Base-by-base conservation (phyloP, 2,329 filamentous ascomycete species). In the Pseudogymnoascus sp. region DNA sequence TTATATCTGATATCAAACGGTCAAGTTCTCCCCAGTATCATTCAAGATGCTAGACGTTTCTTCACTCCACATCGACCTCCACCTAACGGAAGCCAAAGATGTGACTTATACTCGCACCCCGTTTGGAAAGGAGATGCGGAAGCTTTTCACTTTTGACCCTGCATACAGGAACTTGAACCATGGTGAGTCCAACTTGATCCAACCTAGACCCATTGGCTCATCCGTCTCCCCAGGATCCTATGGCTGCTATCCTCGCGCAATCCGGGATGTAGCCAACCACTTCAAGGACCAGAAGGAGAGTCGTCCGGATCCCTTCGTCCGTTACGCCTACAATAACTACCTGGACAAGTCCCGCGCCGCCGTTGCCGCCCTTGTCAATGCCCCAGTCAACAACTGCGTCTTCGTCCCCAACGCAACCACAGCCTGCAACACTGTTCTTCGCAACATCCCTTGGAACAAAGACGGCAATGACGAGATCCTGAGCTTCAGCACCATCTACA, bases 341-440 rank as follows among this genome's bases (percentile, higher is more conserved):
- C 78, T 95, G 0, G 83, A 89, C 63, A 75, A 81, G 63, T 80
- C 80, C 8, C 85, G 90, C 7, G 74, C 72, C 34, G 85, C 84
- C 2, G 74, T 92, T 3, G 86, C 89, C 0, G 70, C 75, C 21
- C 68, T 90, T 19, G 75, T 96, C 62, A 82, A 88, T 62, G 86
- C 82, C 0, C 83, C 86, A 0, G 69, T 76, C 0, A 78, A 85
- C 8, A 83, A 85, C 8, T 75, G 89, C 37, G 90, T 95, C 0
- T 86, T 95, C 64, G 84, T 95, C 0, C 76, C 82, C 61, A 96
- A 96, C 70, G 90, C 91, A 10, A 95, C 90, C 0, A 85, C 82
- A 0, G 89, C 83, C 21, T 74, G 91, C 52, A 92, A 94, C 73
- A 89, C 84, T 0, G 82, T 95, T 4, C 79, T 96, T n/a, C 83